Conservation (phyloP, 345 rosid species). For the Gynandropsis gynandra region DNA sequence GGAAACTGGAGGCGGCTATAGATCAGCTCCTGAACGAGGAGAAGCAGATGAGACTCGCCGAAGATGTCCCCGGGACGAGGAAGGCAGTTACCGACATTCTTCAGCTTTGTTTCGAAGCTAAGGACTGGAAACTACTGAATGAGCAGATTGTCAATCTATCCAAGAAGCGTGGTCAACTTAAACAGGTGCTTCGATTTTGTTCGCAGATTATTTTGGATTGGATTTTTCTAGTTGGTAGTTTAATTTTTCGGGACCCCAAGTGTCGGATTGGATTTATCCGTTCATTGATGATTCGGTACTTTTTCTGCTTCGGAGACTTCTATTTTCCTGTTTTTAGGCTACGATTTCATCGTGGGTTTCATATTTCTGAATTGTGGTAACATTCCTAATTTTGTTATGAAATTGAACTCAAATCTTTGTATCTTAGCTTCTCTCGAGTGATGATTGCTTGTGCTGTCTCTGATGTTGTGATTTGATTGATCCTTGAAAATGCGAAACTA, state of each 20-base stretch:
- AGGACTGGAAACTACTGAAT: constrained; percentile 70
- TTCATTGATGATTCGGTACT: not conserved
- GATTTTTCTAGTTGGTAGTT: constrained; percentile 3
- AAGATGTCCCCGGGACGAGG: constrained; percentile 77
- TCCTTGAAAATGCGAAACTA: not conserved
- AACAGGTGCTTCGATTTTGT: constrained; percentile 49
- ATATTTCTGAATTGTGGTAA: constrained; percentile 14
- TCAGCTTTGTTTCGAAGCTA: constrained; percentile 80
- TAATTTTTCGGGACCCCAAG: constrained; percentile 6
- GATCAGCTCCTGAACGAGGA: constrained; percentile 79
- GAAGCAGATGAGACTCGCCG: constrained; percentile 88
- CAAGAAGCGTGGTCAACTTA: constrained; percentile 92
- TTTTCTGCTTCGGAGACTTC: too few relatives aligned
- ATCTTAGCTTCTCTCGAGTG: constrained; percentile 6
- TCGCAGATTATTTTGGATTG: not conserved
- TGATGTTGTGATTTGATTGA: constrained; percentile 8
- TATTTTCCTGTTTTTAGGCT: not conserved
- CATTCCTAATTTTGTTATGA: constrained; percentile 6
- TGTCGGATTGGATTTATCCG: not conserved
- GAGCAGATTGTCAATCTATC: constrained; percentile 74
- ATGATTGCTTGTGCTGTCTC: constrained; percentile 16
- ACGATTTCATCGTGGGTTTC: not conserved
- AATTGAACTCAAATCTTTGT: not conserved
- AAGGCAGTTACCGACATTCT: constrained; percentile 79
- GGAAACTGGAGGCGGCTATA: constrained; percentile 53